Evolutionary conservation across 2,329 filamentous ascomycete species (phyloP).

Genomic region (Colletotrichum sp.): DNA sequence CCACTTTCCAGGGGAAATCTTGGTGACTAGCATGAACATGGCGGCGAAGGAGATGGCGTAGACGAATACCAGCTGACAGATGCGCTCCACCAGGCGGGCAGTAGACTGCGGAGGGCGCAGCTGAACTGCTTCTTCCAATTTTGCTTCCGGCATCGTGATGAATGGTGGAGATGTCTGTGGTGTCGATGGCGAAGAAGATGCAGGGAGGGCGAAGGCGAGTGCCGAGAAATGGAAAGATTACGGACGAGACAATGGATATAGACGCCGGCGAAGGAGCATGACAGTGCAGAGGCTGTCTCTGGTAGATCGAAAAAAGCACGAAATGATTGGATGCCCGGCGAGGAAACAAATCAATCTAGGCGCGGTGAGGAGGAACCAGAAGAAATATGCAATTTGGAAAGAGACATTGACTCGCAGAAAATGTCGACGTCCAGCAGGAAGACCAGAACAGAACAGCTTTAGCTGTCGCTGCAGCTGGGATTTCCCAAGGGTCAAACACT

Average conservation of each 20-base stretch:
- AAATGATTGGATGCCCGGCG: neutral
- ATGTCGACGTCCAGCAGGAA: neutral
- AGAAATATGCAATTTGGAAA: neutral
- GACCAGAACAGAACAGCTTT: neutral
- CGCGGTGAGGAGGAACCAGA: neutral
- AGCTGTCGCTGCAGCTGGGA: conserved; percentile 4
- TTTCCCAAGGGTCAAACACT: conserved; percentile 16
- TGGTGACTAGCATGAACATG: conserved; percentile 21
- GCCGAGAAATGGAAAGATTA: neutral
- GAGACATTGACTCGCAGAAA: neutral
- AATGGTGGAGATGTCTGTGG: neutral
- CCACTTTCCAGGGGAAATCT: conserved; percentile 21
- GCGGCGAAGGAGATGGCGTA: conserved; percentile 17
- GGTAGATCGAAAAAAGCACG: neutral
- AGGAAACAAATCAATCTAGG: neutral
- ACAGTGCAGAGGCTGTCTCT: neutral
- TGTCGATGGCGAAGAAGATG: neutral
- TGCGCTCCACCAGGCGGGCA: neutral
- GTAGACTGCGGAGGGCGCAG: conserved; percentile 12
- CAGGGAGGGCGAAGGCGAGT: neutral
- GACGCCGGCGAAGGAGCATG: neutral
- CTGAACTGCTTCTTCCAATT: conserved; percentile 4
- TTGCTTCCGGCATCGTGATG: neutral
- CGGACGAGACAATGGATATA: neutral
- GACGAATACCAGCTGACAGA: conserved; percentile 18